Conservation (phyloP, 495 filamentous ascomycete genomes). For the Aspergillus steynii region DNA sequence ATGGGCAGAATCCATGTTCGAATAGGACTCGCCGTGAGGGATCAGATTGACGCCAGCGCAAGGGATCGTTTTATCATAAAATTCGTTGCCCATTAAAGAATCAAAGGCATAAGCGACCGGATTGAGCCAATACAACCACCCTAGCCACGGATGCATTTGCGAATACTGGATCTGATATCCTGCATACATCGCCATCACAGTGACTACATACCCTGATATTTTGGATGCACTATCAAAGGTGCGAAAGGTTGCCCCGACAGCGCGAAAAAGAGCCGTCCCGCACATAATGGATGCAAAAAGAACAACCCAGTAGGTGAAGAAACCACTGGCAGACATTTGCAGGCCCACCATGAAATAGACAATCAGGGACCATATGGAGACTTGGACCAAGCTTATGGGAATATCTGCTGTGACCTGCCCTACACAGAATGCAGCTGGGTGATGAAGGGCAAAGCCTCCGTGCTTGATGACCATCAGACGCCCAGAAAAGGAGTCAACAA, state of each 20-base stretch:
- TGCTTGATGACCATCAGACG: conserved; percentile 1
- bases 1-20: neutral
- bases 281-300: conserved; percentile 10
- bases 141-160: conserved; percentile 68
- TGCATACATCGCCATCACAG: conserved; percentile 55
- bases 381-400: neutral
- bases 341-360: conserved; percentile 1
- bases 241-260: conserved; percentile 47
- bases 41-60: conserved; percentile 50
- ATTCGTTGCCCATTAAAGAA: conserved; percentile 61
- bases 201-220: conserved; percentile 44
- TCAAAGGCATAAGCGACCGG: conserved; percentile 69
- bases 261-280: conserved; percentile 54
- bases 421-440: conserved; percentile 2
- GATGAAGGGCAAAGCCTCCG: neutral
- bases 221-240: conserved; percentile 56
- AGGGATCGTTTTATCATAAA: conserved; percentile 46
- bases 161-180: conserved; percentile 58
- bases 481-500: conserved; percentile 43
- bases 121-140: conserved; percentile 66
- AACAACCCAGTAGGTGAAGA: conserved; percentile 1
- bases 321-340: neutral
- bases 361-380: neutral
- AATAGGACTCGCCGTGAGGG: conserved; percentile 33
- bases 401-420: conserved; percentile 1